A percentile compares a stretch with the other conserved stretches of the same genome.
Conservation (phyloP, 768 basidiomycete genomes). For the Lanmaoa pseudosensibilis region DNA sequence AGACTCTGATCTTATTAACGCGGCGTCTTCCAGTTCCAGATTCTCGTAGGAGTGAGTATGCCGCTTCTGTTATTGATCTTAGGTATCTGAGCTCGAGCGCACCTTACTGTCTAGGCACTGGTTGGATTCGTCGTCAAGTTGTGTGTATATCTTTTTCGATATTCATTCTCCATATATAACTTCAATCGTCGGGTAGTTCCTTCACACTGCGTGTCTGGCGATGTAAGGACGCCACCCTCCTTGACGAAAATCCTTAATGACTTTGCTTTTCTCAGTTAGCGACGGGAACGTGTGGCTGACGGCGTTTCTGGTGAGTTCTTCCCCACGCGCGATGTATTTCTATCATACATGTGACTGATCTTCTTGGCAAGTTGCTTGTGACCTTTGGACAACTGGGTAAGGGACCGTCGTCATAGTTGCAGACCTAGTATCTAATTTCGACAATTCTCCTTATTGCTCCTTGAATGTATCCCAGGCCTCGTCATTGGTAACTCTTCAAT, state of each 20-base stretch:
- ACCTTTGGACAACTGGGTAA: constrained; percentile 52
- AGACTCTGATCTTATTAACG: constrained; percentile 9
- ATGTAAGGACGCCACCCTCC: constrained; percentile 40
- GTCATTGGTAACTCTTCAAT: constrained; percentile 38
- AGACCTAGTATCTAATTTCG: not conserved
- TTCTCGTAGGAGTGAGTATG: constrained; percentile 37
- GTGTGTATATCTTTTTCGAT: constrained; percentile 34
- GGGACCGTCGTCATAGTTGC: constrained; percentile 9
- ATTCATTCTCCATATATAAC: not conserved
- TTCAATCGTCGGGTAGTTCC: constrained; percentile 34
- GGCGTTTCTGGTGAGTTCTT: constrained; percentile 42
- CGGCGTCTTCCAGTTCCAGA: constrained; percentile 40
- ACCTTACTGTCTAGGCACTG: constrained; percentile 39
- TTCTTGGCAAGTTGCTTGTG: constrained; percentile 41
- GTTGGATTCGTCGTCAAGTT: constrained; percentile 56
- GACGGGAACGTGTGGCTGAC: constrained; percentile 50
- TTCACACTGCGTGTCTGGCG: constrained; percentile 64
- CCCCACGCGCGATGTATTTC: not conserved
- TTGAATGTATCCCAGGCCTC: constrained; percentile 27
- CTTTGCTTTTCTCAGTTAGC: constrained; percentile 45
- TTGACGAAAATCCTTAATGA: not conserved
- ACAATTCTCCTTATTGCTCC: constrained; percentile 2
- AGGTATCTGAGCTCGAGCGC: constrained; percentile 4
- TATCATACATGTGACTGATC: not conserved
- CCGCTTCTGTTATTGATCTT: not conserved